Evolutionary conservation across 495 filamentous ascomycete species (phyloP), one percentile per base, ranked within the genome.

Genomic region (Friedmanniomyces endolithicus): DNA sequence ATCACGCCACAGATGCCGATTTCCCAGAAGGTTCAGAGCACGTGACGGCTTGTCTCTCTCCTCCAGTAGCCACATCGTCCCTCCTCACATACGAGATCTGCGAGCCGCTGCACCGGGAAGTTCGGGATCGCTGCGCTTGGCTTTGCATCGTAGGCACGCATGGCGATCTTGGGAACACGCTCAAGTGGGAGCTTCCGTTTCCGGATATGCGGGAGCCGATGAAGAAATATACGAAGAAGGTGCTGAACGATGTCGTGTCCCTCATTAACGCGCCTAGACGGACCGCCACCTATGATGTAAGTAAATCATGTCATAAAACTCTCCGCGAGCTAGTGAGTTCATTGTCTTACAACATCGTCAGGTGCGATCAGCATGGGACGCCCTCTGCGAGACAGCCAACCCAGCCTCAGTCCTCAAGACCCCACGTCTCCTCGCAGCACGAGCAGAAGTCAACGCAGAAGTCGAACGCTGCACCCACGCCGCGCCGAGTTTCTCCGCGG

Each of bases 151-250:
- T 82, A 51, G 79, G 79, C 1, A 80, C 78, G 0, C 76, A 80
- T 53, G 78, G 76, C n/a, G 79, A 82, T 53, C 66, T 82, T 2
- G 78, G 78, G 43, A 78, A 71, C 39, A 70, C 71, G 3, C 37
- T 81, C 20, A 78, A 79, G 63, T 81, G 79, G 77, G 63, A 73
- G 34, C 68, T 72, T 1, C 79, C 79, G 1, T 79, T 82, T 55
- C 78, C 78, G 7, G 74, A 80, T 48, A 78, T 82, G 75, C 67
- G 68, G 11, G 65, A 70, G 9, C 69, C 73, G 0, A 74, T 81
- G 53, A 81, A 80, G 57, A 65, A 65, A 23, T 70, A 80, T 58
- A 74, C 75, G 1, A 79, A 78, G 60, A 80, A 78, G 58, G 66
- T 73, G 1, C 59, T 82, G 34, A 79, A 77, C 52, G 72, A 77